These are phyloP conservation scores for Debaryomyces prosopidis DNA, from an alignment of 805 yeast species.

Conservation along the genomic window DNA sequence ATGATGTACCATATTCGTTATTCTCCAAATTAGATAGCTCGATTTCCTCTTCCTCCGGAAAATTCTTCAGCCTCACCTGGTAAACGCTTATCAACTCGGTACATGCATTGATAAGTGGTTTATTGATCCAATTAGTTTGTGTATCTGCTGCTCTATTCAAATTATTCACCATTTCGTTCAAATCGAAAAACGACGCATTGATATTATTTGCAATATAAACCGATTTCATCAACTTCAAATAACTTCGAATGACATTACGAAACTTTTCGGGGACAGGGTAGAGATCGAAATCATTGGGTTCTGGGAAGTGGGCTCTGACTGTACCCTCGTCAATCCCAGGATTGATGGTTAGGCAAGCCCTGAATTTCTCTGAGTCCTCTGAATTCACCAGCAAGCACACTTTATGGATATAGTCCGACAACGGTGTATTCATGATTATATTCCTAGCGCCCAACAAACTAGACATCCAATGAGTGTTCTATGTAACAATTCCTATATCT, in stretches of 20 bases:
- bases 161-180: constrained; percentile 43
- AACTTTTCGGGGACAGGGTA: constrained; percentile 38
- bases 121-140: constrained; percentile 54
- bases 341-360: constrained; percentile 31
- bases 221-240: constrained; percentile 37
- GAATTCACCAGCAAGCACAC: constrained; percentile 17
- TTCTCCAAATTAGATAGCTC: constrained; percentile 19
- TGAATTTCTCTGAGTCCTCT: constrained; percentile 18
- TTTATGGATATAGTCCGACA: constrained; percentile 21
- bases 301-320: constrained; percentile 28
- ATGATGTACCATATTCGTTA: constrained; percentile 7
- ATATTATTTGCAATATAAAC: constrained; percentile 33
- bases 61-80: constrained; percentile 31
- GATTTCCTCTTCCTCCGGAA: constrained; percentile 23
- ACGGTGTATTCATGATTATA: constrained; percentile 4
- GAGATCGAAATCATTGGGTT: constrained; percentile 42
- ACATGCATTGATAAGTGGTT: constrained; percentile 40
- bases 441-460: neutral
- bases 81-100: constrained; percentile 43
- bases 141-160: constrained; percentile 55
- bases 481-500: too few species aligned
- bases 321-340: constrained; percentile 34
- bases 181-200: constrained; percentile 29
- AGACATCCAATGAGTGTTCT: neutral
- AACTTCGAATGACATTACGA: constrained; percentile 30